A percentile compares a stretch with the other conserved stretches of the same genome.
phyloP scores from a whole-genome alignment of 176 grass and related monocot genomes.

The Puya raimondii region DNA sequence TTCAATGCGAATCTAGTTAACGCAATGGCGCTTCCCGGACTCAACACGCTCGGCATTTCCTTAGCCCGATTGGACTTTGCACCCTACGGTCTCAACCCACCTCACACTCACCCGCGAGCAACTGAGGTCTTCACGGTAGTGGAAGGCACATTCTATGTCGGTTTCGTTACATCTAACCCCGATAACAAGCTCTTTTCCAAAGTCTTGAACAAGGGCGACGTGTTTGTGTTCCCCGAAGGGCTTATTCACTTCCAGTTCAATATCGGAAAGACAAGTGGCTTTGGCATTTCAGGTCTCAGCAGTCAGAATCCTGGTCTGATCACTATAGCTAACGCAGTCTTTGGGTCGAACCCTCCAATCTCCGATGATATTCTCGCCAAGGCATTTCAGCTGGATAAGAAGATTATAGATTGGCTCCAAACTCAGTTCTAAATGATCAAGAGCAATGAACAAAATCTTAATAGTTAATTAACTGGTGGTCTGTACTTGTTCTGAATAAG shows the following conservation, averaged over 20 bases:
- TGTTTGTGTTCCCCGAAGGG: constrained; percentile 8
- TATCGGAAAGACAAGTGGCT: no score
- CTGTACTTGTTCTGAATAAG: no score
- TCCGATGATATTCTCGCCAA: background rate
- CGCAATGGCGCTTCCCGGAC: constrained; percentile 11
- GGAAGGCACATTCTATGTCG: constrained; percentile 18
- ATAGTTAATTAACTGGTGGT: no score
- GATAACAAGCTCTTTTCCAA: constrained; percentile 29
- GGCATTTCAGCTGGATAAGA: constrained; percentile 5
- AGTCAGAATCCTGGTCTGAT: constrained; percentile 9
- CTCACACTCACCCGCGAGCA: constrained; percentile 16
- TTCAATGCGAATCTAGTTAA: constrained; percentile 31
- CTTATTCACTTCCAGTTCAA: constrained; percentile 21
- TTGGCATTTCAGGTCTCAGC: no score
- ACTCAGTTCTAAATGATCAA: background rate
- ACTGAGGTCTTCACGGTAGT: constrained; percentile 17
- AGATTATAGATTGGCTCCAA: constrained; percentile 7
- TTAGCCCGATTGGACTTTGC: constrained; percentile 33
- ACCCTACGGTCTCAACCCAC: constrained; percentile 33
- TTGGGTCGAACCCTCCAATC: background rate
- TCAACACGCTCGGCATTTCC: constrained; percentile 28
- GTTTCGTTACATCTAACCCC: constrained; percentile 1
- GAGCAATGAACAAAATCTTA: no score
- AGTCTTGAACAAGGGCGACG: constrained; percentile 25
- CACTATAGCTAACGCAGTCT: background rate